phyloP scores from a whole-genome alignment of 768 basidiomycete species.

The Pulveroboletus sp. region DNA sequence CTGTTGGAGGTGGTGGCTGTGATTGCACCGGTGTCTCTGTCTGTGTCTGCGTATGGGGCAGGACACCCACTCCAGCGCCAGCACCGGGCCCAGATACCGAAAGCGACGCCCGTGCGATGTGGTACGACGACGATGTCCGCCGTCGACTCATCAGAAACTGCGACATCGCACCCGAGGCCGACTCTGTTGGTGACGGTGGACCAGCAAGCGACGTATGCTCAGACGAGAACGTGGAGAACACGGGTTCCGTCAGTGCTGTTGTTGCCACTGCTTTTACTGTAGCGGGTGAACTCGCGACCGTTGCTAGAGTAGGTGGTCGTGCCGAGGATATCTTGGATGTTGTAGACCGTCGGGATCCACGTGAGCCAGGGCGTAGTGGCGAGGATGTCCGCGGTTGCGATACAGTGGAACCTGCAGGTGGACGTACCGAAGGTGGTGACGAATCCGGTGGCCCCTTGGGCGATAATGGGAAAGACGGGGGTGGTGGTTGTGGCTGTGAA shows the following conservation, averaged over 20 bases:
- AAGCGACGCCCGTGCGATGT: constrained; percentile 48
- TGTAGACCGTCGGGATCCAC: constrained; percentile 64
- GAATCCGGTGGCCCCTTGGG: background rate
- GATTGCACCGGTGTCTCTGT: background rate
- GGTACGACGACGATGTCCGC: constrained; percentile 54
- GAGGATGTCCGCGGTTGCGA: constrained; percentile 37
- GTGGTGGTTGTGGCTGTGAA: constrained; percentile 35
- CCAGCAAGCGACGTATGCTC: constrained; percentile 28
- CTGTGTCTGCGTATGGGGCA: constrained; percentile 2
- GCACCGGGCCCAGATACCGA: constrained; percentile 26
- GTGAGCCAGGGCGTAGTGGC: constrained; percentile 66
- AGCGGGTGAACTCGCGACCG: constrained; percentile 37
- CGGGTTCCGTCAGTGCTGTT: constrained; percentile 58
- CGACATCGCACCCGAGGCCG: constrained; percentile 57
- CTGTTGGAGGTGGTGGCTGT: constrained; percentile 32
- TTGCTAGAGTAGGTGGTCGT: constrained; percentile 57
- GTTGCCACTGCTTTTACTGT: constrained; percentile 60
- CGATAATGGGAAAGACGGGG: constrained; percentile 13
- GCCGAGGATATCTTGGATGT: constrained; percentile 65
- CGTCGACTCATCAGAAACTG: constrained; percentile 42
- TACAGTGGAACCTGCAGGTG: constrained; percentile 35
- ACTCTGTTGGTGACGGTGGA: constrained; percentile 59
- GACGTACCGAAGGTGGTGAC: constrained; percentile 6
- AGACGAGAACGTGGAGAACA: constrained; percentile 38
- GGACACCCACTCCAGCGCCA: background rate